Evolutionary conservation across 331 rosid species (phyloP), one percentile per base, ranked within the genome.

Genomic region (Malus hybrid): DNA sequence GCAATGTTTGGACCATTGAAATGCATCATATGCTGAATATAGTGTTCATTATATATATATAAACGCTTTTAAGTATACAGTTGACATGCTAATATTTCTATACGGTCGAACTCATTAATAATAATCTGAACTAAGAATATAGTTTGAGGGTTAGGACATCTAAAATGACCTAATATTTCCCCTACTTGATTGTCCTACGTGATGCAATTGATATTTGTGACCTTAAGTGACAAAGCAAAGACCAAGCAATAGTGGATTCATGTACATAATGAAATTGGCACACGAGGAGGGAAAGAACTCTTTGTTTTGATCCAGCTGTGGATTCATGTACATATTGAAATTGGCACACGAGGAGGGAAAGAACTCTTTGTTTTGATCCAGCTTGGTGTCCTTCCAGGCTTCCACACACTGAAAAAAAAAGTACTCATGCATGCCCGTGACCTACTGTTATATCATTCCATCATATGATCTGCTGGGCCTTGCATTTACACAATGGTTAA

Each of bases 121-220:
- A 39, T 39, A 39, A 39, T 39, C 12, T 9, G 46, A 39, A 48
- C 55, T 14, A 48, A 48, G 55, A 48, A 48, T 57, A 57, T 56
- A 64, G 59, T 32, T 29, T 22, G 56, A 72, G 44, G 11, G 69
- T 73, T 27, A 16, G 67, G 76, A 36, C 36, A 59, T 57, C 10
- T 22, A 67, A 36, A 36, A 5, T 62, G 18, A 73, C 60, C 60
- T 61, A 73, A 39, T 27, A 20, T 44, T 60, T 24, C 44, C 76
- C 28, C 46, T 29, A 14, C 13, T 36, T 72, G 68, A 60, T 72
- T 61, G 29, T 72, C 46, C 46, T 39, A 39, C 12, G 42, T 61
- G 69, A 42, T 73, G 77, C 28, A 63, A 61, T 1, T 27, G n/a
- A 39, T 61, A 27, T 10, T 44, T 60, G 77, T 73, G 76, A 71